phyloP scores from a whole-genome alignment of 116 monocot genomes.

The Zostera marina region DNA sequence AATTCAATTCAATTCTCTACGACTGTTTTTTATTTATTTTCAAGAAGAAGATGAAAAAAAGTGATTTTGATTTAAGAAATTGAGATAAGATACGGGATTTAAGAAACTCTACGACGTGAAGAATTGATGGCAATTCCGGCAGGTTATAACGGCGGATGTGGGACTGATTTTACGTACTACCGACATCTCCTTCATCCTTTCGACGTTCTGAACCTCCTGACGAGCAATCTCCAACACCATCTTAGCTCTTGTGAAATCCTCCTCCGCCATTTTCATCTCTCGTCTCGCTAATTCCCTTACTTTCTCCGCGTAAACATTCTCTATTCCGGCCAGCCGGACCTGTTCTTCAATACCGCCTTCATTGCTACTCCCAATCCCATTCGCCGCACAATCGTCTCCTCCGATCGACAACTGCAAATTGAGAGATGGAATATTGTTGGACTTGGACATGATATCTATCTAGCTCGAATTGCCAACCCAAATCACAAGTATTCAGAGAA shows the following conservation, averaged over 20 bases:
- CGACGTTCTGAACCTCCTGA: constrained; percentile 51
- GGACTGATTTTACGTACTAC: constrained; percentile 24
- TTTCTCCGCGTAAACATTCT: constrained; percentile 43
- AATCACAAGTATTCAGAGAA: no score
- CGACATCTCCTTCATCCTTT: constrained; percentile 61
- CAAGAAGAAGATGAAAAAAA: no score
- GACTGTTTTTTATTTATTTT: no score
- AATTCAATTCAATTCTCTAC: no score
- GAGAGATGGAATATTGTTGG: constrained; percentile 8
- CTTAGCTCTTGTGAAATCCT: constrained; percentile 45
- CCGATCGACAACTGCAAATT: constrained; percentile 46
- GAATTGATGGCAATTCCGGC: constrained; percentile 35
- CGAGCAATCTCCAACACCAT: constrained; percentile 39
- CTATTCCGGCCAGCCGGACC: constrained; percentile 25
- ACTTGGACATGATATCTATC: not conserved
- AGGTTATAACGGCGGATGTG: constrained; percentile 44
- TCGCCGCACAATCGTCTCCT: constrained; percentile 24
- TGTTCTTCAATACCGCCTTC: no score
- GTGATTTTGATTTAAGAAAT: no score
- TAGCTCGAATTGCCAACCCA: no score
- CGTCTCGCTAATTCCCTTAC: constrained; percentile 42
- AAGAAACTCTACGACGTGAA: constrained; percentile 17
- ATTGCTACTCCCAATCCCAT: no score
- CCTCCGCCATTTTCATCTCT: constrained; percentile 54
- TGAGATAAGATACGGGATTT: no score